Conservation (phyloP, 2,329 filamentous ascomycete genomes). For the Aspergillus tanneri region DNA sequence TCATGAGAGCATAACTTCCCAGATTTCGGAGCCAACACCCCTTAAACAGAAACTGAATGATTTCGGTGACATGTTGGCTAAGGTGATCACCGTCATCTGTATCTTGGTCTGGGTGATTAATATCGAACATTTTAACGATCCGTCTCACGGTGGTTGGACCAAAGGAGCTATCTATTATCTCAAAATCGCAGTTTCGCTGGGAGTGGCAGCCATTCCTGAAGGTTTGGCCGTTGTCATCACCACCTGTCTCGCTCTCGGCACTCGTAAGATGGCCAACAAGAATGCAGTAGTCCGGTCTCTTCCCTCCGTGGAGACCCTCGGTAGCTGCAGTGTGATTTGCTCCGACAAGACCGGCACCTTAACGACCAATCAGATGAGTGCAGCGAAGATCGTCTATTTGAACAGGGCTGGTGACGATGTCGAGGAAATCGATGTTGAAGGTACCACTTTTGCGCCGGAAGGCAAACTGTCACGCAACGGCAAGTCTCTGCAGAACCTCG, state of each 20-base stretch:
- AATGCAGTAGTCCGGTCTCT: conserved; percentile 95
- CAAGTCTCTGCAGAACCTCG: conserved; percentile 65
- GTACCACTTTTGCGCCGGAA: conserved; percentile 85
- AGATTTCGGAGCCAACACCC: conserved; percentile 96
- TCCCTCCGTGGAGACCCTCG: conserved; percentile 94
- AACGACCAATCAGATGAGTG: conserved; percentile 99
- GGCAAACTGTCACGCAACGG: conserved; percentile 71
- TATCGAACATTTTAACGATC: conserved; percentile 93
- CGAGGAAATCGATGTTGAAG: conserved; percentile 85
- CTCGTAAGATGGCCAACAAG: conserved; percentile 97
- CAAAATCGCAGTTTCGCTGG: conserved; percentile 97
- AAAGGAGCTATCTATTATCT: conserved; percentile 99
- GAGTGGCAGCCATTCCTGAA: conserved; percentile 96
- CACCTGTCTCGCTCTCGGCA: conserved; percentile 94
- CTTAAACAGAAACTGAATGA: conserved; percentile 99
- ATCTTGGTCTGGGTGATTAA: conserved; percentile 98
- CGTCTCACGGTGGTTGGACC: conserved; percentile 85
- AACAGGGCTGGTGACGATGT: conserved; percentile 70
- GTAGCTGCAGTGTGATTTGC: conserved; percentile 99
- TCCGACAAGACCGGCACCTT: conserved; percentile 98
- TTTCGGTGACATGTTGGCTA: conserved; percentile 92
- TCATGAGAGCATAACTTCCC: conserved; percentile 95
- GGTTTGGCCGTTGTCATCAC: conserved; percentile 97
- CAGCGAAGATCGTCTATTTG: conserved; percentile 86
- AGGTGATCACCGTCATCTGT: conserved; percentile 97